Evolutionary conservation across 306 rosid genomes (phyloP), one percentile per base, ranked within the genome.

Genomic region (Cucumis hystrix): DNA sequence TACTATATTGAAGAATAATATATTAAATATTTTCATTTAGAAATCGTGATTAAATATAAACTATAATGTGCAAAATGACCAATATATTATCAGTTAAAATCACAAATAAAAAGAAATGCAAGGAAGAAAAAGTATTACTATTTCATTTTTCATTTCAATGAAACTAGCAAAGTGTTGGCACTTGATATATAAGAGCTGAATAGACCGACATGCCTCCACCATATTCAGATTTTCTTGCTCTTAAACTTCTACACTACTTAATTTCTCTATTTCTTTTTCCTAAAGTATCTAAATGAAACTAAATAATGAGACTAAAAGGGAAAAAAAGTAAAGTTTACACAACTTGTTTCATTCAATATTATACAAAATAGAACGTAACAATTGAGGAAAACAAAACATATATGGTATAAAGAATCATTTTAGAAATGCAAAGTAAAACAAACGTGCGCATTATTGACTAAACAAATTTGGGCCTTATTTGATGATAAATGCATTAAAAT

Each of bases 401-500:
- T 43, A 69, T 45, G 13, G 33, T 13, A 69, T 45, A 45, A 69
- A 69, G 6, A 6, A 21, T 20, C 52, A 21, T 20, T 43, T 69
- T 43, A 43, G 75, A 37, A 43, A 45, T n/a, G 57, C n/a, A 20
- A 12, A 69, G 56, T 69, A 45, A 43, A 43, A 41, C 35, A n/a
- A 41, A 45, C 6, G 10, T 40, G 2, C 25, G 58, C 21, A 41
- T 68, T 70, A 41, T 68, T 70, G 58, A 47, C 58, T 13, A 49
- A 23, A 67, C 7, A 18, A 0, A 6, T 20, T 23, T 21, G 56
- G 13, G 20, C 58, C 30, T 5, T 3, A 70, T 40, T 2, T 70
- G 75, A 70, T 70, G 33, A 70, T 70, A 70, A 47, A 70, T 70
- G 75, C 58, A 45, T 21, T 21, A 47, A 39, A 70, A 70, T 47